phyloP scores from a whole-genome alignment of 2,329 filamentous ascomycete genomes.

The Aspergillus sclerotialis region DNA sequence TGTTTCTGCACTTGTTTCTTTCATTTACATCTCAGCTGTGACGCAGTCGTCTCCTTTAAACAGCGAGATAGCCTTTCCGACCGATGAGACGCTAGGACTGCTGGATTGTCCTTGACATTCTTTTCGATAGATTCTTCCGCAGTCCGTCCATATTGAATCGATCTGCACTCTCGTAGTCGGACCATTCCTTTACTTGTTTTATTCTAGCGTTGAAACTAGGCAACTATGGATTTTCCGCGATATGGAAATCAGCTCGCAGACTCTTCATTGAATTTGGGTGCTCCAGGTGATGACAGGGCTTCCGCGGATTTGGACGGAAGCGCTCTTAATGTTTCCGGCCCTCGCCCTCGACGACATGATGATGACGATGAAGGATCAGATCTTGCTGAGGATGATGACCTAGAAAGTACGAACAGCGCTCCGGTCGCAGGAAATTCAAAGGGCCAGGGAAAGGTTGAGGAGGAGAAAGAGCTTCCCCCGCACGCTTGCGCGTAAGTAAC shows the following conservation, averaged over 20 bases:
- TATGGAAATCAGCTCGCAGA: constrained; percentile 77
- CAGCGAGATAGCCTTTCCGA: constrained; percentile 54
- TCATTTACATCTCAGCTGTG: background rate
- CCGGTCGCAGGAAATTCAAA: constrained; percentile 69
- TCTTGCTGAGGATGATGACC: constrained; percentile 73
- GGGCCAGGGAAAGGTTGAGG: constrained; percentile 53
- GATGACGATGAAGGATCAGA: constrained; percentile 89
- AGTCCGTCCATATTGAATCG: no score
- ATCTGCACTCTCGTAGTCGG: background rate
- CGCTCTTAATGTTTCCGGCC: constrained; percentile 60
- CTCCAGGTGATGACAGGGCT: constrained; percentile 65
- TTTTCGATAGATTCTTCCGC: background rate
- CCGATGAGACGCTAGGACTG: constrained; percentile 27
- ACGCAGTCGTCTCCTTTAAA: background rate
- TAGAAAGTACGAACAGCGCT: constrained; percentile 69
- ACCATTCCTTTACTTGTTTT: constrained; percentile 22
- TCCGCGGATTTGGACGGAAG: constrained; percentile 71
- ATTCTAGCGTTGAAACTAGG: constrained; percentile 27
- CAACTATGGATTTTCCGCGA: constrained; percentile 52
- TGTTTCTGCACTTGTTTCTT: background rate
- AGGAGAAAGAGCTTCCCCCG: constrained; percentile 82
- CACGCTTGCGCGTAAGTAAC: constrained; percentile 87
- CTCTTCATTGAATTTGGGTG: constrained; percentile 80
- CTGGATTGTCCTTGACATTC: background rate
- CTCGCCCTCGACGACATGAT: constrained; percentile 64